phyloP scores from a whole-genome alignment of 2,329 filamentous ascomycete species.

The Blastomyces emzantsi region DNA sequence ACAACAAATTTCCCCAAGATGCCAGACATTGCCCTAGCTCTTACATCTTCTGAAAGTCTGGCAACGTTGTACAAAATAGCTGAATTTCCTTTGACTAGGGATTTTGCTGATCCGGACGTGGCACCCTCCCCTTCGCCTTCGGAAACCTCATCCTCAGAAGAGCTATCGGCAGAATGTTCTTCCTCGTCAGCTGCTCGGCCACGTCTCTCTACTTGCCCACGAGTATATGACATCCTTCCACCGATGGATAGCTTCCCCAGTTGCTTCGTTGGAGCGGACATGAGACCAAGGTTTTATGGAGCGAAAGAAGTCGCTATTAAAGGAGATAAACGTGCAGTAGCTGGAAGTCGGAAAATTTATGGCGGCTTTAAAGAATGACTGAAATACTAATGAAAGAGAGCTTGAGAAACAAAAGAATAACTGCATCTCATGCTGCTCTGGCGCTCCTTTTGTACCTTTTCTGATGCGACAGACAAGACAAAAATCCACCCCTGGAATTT shows the following conservation, averaged over 20 bases:
- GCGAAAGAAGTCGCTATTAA: constrained; percentile 6
- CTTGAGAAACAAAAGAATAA: background rate
- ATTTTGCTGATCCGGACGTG: background rate
- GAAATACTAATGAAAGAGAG: background rate
- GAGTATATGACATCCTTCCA: constrained; percentile 27
- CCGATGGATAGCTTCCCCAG: constrained; percentile 33
- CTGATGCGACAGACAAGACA: background rate
- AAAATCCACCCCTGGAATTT: background rate
- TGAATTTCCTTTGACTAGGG: constrained; percentile 13
- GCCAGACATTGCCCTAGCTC: constrained; percentile 13
- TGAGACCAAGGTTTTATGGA: constrained; percentile 19
- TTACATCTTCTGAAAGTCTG: constrained; percentile 10
- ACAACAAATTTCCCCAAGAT: constrained; percentile 17
- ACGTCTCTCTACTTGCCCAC: constrained; percentile 21
- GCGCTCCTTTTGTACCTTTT: constrained; percentile 8
- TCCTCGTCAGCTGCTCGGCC: constrained; percentile 15
- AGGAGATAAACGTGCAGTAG: background rate
- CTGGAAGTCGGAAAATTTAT: background rate
- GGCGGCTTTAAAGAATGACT: background rate
- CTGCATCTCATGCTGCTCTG: background rate
- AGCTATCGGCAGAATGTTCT: constrained; percentile 15
- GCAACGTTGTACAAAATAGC: constrained; percentile 14
- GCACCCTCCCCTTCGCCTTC: constrained; percentile 13
- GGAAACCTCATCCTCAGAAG: constrained; percentile 19
- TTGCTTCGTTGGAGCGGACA: constrained; percentile 35